Conservation (phyloP, 2,329 filamentous ascomycete species). For the Triangularia verruculosa region DNA sequence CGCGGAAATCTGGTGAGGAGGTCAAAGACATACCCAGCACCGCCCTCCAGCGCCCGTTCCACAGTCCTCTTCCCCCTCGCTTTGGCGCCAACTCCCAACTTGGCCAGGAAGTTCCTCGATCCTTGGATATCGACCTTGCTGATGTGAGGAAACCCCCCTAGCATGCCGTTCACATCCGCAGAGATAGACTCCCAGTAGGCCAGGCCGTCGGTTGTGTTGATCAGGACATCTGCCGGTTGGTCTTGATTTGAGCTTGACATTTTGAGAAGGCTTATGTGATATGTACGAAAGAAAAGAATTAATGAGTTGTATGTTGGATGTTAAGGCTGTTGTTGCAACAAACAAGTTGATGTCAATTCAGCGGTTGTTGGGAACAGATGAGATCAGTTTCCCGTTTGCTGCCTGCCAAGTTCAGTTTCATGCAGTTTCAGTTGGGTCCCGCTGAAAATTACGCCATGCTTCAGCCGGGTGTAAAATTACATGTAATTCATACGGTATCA, state of each 20-base stretch:
- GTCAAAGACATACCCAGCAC: slow-evolving; percentile 39
- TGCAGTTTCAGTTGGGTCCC: background rate
- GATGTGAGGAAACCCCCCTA: slow-evolving; percentile 66
- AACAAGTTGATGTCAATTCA: too few relatives aligned
- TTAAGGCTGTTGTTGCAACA: background rate
- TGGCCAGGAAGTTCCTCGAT: slow-evolving; percentile 67
- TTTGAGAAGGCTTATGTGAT: background rate
- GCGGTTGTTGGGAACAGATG: too few relatives aligned
- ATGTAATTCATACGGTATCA: background rate
- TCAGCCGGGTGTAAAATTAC: background rate
- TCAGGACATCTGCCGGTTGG: background rate
- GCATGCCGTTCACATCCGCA: slow-evolving; percentile 64
- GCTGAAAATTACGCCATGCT: background rate
- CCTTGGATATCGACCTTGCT: slow-evolving; percentile 69
- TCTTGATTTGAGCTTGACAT: background rate
- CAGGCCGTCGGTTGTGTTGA: slow-evolving; percentile 7
- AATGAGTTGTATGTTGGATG: background rate
- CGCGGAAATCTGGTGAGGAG: background rate
- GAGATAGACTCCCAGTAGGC: slow-evolving; percentile 47
- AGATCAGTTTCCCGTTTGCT: too few relatives aligned
- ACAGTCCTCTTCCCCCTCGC: slow-evolving; percentile 1
- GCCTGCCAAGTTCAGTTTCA: too few relatives aligned
- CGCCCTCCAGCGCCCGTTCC: slow-evolving; percentile 37
- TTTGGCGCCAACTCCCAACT: slow-evolving; percentile 52
- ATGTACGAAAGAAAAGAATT: background rate